These are phyloP conservation scores for Arxiozyma heterogenica DNA, from an alignment of 1,139 yeast genomes.

Conservation along the genomic window DNA sequence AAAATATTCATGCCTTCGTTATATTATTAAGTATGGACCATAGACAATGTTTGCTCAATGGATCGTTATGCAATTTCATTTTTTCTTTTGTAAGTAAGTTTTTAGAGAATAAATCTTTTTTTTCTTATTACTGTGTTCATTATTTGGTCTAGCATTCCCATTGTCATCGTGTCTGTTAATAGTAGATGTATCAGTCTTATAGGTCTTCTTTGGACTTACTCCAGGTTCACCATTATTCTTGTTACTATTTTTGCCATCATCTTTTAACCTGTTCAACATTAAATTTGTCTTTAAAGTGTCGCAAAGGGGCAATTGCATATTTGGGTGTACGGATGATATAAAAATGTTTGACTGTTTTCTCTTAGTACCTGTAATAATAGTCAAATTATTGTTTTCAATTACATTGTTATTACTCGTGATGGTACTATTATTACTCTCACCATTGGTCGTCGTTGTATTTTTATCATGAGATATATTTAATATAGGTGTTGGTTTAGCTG, in stretches of 20 bases:
- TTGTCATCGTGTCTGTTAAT: not conserved
- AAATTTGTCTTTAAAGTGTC: not conserved
- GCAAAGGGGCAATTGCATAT: not conserved
- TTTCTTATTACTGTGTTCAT: not conserved
- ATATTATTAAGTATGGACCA: no score
- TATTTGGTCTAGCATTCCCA: not conserved
- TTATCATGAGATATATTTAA: no score
- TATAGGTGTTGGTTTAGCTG: not conserved
- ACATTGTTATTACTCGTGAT: no score
- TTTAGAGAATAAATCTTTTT: not conserved
- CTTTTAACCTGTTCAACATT: not conserved
- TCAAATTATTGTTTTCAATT: no score
- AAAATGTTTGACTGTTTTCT: not conserved
- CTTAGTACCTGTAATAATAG: not conserved
- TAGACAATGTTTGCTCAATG: no score
- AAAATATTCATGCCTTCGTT: no score
- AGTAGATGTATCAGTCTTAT: not conserved
- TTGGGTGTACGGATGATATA: not conserved
- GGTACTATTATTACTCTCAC: no score
- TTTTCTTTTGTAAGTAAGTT: not conserved
- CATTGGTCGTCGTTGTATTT: no score
- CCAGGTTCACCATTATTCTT: no score
- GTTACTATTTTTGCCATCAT: not conserved
- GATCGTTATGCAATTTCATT: no score
- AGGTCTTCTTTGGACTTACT: no score